Conservation (phyloP, 2,329 filamentous ascomycete genomes). For the Pseudogymnoascus sp. region DNA sequence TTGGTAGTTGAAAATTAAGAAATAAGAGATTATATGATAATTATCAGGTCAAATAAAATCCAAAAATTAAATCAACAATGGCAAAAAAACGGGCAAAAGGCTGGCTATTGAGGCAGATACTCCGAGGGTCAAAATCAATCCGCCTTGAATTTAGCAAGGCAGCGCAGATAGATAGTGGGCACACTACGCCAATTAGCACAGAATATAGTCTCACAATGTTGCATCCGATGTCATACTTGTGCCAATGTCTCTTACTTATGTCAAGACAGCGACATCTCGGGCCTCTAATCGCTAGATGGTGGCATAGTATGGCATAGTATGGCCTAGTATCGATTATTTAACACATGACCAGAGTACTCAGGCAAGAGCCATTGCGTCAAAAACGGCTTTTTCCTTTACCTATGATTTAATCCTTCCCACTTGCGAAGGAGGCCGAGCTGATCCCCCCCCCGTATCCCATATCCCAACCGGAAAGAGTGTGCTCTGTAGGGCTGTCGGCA, state of each 20-base stretch:
- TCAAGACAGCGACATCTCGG: background rate
- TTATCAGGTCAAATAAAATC: background rate
- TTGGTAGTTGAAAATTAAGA: background rate
- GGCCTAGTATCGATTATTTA: constrained; percentile 2
- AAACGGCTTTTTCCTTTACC: background rate
- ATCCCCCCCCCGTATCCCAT: no score
- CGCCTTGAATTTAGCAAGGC: background rate
- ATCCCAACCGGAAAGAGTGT: background rate
- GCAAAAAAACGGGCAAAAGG: background rate
- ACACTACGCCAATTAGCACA: background rate
- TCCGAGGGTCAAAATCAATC: background rate
- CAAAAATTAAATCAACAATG: background rate
- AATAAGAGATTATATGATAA: background rate
- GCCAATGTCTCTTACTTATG: constrained; percentile 4
- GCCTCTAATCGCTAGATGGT: background rate
- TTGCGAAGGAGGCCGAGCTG: background rate
- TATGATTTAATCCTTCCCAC: background rate
- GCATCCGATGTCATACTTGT: constrained; percentile 3
- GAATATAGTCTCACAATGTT: background rate
- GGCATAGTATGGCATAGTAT: background rate
- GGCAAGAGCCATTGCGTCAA: background rate
- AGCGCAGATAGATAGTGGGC: background rate
- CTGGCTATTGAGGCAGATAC: background rate
- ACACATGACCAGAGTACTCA: background rate
- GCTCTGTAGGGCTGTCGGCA: background rate